These are phyloP conservation scores for Hyphodiscus sp. DNA, from an alignment of 2,329 filamentous ascomycete species.

Conservation along the genomic window DNA sequence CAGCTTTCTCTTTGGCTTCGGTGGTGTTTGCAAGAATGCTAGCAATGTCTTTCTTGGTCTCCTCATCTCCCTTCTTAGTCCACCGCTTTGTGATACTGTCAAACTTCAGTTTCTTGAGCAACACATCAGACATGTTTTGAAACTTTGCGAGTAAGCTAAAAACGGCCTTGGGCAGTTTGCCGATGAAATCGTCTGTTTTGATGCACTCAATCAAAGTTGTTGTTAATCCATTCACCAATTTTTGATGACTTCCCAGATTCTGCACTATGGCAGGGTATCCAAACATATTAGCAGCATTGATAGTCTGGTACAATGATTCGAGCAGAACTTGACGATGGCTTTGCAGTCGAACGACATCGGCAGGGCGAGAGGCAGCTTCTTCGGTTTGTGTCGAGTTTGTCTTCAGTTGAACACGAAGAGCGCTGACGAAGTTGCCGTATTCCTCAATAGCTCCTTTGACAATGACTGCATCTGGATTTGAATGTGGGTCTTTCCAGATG, in stretches of 20 bases:
- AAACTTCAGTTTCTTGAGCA: constrained; percentile 59
- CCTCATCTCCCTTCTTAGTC: constrained; percentile 55
- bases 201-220: constrained; percentile 49
- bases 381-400: constrained; percentile 23
- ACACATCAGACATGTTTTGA: constrained; percentile 51
- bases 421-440: constrained; percentile 26
- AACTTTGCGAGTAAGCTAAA: constrained; percentile 53
- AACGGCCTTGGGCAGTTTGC: constrained; percentile 48
- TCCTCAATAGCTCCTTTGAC: constrained; percentile 27
- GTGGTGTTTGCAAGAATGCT: constrained; percentile 42
- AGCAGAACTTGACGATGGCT: constrained; percentile 39
- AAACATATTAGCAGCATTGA: constrained; percentile 47
- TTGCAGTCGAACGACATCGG: constrained; percentile 34
- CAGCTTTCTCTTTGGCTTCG: constrained; percentile 26
- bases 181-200: constrained; percentile 45
- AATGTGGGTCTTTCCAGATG: constrained; percentile 38
- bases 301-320: constrained; percentile 42
- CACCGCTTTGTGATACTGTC: constrained; percentile 57
- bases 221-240: constrained; percentile 48
- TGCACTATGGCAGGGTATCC: constrained; percentile 50
- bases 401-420: constrained; percentile 27
- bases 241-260: constrained; percentile 51
- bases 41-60: constrained; percentile 54
- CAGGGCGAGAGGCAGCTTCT: constrained; percentile 18
- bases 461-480: constrained; percentile 22